These are phyloP conservation scores for Puccinia novopanici DNA, from an alignment of 1,284 basidiomycete species.

Conservation along the genomic window DNA sequence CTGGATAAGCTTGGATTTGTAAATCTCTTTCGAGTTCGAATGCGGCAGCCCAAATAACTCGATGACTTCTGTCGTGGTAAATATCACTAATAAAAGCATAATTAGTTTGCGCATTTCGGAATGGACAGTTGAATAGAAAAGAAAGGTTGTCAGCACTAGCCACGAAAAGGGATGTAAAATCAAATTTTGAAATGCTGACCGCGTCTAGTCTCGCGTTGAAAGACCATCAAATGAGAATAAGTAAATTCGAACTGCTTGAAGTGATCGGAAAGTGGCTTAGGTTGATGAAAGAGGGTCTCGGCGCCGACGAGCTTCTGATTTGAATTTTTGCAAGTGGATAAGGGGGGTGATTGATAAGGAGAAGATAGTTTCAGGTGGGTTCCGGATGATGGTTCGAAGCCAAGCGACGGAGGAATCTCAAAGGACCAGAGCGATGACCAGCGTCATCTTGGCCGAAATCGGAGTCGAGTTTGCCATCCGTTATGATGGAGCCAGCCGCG, in stretches of 20 bases:
- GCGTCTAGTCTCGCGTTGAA: conserved; percentile 9
- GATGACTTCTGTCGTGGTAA: conserved; percentile 20
- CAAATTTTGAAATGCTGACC: conserved; percentile 8
- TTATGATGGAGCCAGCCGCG: conserved; percentile 6
- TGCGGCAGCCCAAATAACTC: conserved; percentile 1
- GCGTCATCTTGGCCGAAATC: conserved; percentile 6
- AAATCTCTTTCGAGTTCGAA: conserved; percentile 25
- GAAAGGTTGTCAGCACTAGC: background rate
- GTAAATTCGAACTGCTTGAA: conserved; percentile 17
- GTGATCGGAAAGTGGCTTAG: conserved; percentile 29
- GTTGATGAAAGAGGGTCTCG: conserved; percentile 6
- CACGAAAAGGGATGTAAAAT: background rate
- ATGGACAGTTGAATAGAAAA: background rate
- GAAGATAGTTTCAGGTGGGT: background rate
- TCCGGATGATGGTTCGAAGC: background rate
- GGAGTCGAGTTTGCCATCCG: background rate
- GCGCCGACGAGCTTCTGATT: conserved; percentile 19
- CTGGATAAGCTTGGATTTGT: conserved; percentile 33
- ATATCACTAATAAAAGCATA: conserved; percentile 17
- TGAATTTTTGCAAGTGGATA: background rate
- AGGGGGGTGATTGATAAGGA: background rate
- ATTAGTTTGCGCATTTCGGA: background rate
- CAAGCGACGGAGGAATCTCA: background rate
- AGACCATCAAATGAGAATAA: conserved; percentile 31
- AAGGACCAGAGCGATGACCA: background rate